A percentile compares a stretch with the other conserved stretches of the same genome.
phyloP scores from a whole-genome alignment of 768 basidiomycete genomes.

The Leccinum subtestaceum region DNA sequence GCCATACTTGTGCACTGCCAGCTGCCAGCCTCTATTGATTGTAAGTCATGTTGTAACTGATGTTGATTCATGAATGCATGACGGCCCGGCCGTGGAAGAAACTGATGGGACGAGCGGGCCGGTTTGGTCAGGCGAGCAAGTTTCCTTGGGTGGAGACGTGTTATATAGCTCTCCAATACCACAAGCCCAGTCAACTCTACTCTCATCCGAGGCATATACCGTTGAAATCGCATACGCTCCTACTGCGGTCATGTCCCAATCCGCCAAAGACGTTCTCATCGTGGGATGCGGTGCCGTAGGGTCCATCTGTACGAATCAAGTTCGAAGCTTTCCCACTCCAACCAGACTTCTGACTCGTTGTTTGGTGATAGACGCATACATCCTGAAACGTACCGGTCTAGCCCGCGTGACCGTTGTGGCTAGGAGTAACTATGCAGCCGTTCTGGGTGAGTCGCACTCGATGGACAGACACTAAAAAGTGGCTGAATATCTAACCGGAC shows the following conservation, averaged over 20 bases:
- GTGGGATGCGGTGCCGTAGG: conserved; percentile 70
- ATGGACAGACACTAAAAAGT: neutral
- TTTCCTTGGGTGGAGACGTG: neutral
- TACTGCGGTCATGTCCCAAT: conserved; percentile 7
- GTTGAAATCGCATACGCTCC: neutral
- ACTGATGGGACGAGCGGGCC: neutral
- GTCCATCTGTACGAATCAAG: conserved; percentile 45
- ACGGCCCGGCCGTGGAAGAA: neutral
- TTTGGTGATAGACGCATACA: conserved; percentile 45
- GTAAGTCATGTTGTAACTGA: neutral
- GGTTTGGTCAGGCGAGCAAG: neutral
- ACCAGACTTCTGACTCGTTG: neutral
- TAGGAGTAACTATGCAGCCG: conserved; percentile 60
- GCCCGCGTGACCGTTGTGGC: conserved; percentile 72
- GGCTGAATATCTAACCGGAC: neutral
- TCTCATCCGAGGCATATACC: too few relatives aligned
- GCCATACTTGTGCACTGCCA: too few relatives aligned
- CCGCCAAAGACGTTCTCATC: conserved; percentile 49
- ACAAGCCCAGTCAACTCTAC: neutral
- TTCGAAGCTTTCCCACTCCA: neutral
- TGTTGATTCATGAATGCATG: too few relatives aligned
- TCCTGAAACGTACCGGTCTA: conserved; percentile 54
- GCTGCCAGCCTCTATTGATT: too few relatives aligned
- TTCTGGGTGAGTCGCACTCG: conserved; percentile 39
- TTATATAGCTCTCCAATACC: neutral